These are phyloP conservation scores for Leucaena leucocephala DNA, from an alignment of 306 rosid genomes.

Conservation along the genomic window DNA sequence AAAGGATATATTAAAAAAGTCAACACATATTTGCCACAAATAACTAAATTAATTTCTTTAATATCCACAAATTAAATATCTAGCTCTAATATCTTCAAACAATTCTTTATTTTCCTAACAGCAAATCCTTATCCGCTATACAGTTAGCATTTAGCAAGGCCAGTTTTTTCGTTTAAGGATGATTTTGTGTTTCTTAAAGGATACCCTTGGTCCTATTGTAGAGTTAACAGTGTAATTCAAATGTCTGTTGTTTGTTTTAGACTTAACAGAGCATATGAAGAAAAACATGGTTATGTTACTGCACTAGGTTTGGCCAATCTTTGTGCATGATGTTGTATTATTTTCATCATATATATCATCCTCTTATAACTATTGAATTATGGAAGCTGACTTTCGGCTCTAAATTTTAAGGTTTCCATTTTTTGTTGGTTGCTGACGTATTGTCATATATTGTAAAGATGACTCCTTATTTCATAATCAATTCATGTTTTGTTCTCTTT, in stretches of 20 bases:
- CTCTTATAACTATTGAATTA: neutral
- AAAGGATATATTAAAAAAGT: too few species aligned
- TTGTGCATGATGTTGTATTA: neutral
- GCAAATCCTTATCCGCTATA: neutral
- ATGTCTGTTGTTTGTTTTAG: neutral
- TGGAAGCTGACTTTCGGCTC: neutral
- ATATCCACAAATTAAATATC: too few species aligned
- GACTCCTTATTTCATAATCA: neutral
- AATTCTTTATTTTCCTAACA: neutral
- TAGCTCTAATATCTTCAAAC: neutral
- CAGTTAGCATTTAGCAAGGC: neutral
- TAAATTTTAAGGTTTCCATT: too few species aligned
- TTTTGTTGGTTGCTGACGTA: neutral
- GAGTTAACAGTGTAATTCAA: neutral
- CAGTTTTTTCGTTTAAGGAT: neutral
- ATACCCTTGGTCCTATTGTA: neutral
- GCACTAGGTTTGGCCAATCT: neutral
- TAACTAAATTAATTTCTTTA: too few species aligned
- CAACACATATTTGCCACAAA: too few species aligned
- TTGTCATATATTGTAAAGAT: neutral
- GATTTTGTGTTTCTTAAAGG: neutral
- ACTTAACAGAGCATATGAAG: neutral
- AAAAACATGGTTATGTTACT: neutral
- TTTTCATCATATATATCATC: neutral
- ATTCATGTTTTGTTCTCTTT: neutral